phyloP scores from a whole-genome alignment of 2,329 filamentous ascomycete genomes.

The Albifimbria verrucaria region DNA sequence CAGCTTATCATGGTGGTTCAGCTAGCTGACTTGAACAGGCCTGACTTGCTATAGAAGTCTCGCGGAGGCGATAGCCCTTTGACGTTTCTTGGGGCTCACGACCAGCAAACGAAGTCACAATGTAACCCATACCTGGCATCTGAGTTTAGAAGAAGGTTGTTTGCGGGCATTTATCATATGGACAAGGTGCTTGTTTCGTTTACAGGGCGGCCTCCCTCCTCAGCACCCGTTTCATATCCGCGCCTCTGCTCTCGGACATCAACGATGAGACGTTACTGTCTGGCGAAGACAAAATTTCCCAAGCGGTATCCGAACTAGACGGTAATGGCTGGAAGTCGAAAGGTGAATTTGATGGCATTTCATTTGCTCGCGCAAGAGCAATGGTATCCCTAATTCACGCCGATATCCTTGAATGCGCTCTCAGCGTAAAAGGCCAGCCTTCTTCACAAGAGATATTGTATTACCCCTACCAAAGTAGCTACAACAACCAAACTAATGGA shows the following conservation, averaged over 20 bases:
- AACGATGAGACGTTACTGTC: slow-evolving; percentile 29
- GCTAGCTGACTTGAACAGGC: slow-evolving; percentile 1
- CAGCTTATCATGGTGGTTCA: background rate
- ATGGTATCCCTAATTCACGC: slow-evolving; percentile 17
- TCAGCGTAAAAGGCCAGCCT: slow-evolving; percentile 2
- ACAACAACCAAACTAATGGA: background rate
- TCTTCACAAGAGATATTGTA: background rate
- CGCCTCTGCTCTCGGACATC: slow-evolving; percentile 35
- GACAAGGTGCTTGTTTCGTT: slow-evolving; percentile 35
- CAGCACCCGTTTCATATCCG: slow-evolving; percentile 29
- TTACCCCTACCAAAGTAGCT: background rate
- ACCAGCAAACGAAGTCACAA: slow-evolving; percentile 6
- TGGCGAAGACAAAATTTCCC: slow-evolving; percentile 15
- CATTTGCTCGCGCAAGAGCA: slow-evolving; percentile 18
- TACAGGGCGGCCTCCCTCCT: slow-evolving; percentile 36
- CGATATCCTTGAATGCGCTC: slow-evolving; percentile 20
- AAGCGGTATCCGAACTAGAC: slow-evolving; percentile 20
- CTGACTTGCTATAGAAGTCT: slow-evolving; percentile 16
- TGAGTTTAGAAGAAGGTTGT: slow-evolving; percentile 21
- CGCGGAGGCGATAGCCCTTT: slow-evolving; percentile 26
- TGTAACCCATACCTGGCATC: slow-evolving; percentile 23
- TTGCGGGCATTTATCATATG: slow-evolving; percentile 24
- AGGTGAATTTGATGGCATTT: slow-evolving; percentile 22
- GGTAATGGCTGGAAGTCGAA: slow-evolving; percentile 33
- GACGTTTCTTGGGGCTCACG: slow-evolving; percentile 22